Evolutionary conservation across 768 basidiomycete genomes (phyloP), one percentile per base, ranked within the genome.

Genomic region (Strobilomyces echinocephalus): DNA sequence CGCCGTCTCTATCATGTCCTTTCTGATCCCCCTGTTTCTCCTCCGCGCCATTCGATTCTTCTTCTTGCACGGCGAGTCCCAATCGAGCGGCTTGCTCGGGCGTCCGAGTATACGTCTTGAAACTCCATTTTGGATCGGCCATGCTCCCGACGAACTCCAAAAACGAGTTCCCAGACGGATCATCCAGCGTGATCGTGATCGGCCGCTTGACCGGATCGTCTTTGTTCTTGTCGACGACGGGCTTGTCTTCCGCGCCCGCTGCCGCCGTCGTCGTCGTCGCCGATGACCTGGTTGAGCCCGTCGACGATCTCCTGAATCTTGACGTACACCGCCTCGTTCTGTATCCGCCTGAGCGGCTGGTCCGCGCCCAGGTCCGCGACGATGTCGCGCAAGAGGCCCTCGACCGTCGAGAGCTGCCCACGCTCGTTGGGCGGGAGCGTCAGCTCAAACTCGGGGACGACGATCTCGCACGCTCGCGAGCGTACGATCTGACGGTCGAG

Each of bases 141-240:
- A 91, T 90, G 52, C 83, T 87, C 10, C 81, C 94, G 4, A 82
- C 62, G 64, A 95, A 95, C 72, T 97, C 93, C 69, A 97, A 76
- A 76, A 95, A 98, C n/a, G 92, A 95, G 72, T 95, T 95, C 8
- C 97, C 97, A 1, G 93, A 76, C 1, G 95, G 95, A 66, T 99
- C 97, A 63, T 98, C 92, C 18, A 99, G 74, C 49, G 78, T 84
- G 51, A 98, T 63, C 0, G 91, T 94, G 65, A 98, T 91, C 4
- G 84, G 70, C 20, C 75, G 76, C 73, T 92, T 81, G 2, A 86
- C 80, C 8, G 72, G 63, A 26, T 81, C 76, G 11, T 74, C 73
- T 49, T 74, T 71, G 43, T 64, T 65, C 18, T 65, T 65, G 39
- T 60, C 54, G 0, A 72, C 67, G 20, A 70, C 69, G 34, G 69